Conservation (phyloP, 2,329 filamentous ascomycete species). For the Alternaria tenuissima region DNA sequence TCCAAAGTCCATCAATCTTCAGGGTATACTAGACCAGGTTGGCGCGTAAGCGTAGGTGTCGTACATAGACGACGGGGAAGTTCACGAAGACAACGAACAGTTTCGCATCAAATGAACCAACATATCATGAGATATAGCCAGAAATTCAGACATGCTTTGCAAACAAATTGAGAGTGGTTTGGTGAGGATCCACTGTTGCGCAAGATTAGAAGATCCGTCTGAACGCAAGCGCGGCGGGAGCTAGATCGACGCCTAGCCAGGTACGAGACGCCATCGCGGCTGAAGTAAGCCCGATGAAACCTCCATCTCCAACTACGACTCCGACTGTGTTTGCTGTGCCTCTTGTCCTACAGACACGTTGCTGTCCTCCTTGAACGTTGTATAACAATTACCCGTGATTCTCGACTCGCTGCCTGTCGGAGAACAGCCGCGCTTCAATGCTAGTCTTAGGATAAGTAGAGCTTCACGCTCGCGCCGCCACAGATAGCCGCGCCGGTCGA, state of each 20-base stretch:
- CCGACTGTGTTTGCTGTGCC: constrained; percentile 13
- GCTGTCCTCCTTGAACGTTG: neutral
- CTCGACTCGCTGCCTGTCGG: neutral
- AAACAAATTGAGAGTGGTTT: neutral
- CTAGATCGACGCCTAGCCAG: constrained; percentile 23
- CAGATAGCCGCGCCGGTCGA: constrained; percentile 10
- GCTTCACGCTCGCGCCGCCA: constrained; percentile 23
- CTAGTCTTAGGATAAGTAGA: constrained; percentile 16
- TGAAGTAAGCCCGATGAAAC: constrained; percentile 9
- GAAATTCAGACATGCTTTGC: neutral
- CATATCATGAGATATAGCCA: neutral
- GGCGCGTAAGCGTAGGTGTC: constrained; percentile 29
- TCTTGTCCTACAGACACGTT: neutral
- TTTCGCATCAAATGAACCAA: neutral
- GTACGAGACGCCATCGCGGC: constrained; percentile 20
- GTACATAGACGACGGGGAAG: neutral
- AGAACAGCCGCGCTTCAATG: constrained; percentile 12
- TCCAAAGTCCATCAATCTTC: constrained; percentile 95
- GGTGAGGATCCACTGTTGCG: constrained; percentile 1
- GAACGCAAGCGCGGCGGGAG: constrained; percentile 5
- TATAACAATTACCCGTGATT: neutral
- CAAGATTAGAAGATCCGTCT: neutral
- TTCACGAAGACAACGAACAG: neutral
- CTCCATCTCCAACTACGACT: constrained; percentile 22
- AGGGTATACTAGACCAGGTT: constrained; percentile 76